phyloP scores from a whole-genome alignment of 352 stramenopile species.

The Globisporangium paddicum region DNA sequence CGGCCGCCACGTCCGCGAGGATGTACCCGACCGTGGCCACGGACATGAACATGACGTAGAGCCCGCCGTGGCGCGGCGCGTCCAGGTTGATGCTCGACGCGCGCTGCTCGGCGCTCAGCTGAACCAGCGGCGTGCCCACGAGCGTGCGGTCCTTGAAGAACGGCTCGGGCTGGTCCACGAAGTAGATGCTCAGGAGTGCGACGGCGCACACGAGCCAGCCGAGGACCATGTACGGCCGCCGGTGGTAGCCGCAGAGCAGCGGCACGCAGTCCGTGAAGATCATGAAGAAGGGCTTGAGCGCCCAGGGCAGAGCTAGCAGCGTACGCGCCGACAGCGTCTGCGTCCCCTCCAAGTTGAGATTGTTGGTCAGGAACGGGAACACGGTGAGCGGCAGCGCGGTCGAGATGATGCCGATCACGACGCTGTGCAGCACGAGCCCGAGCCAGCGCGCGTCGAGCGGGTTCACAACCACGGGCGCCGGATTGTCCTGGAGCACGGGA shows the following conservation, averaged over 20 bases:
- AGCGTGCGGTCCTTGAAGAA: constrained; percentile 38
- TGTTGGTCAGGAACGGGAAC: constrained; percentile 61
- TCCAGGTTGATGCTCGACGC: constrained; percentile 31
- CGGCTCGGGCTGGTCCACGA: constrained; percentile 32
- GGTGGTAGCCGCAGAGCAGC: constrained; percentile 15
- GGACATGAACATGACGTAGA: constrained; percentile 63
- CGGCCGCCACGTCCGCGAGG: constrained; percentile 68
- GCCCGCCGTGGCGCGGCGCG: constrained; percentile 30
- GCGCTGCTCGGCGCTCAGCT: constrained; percentile 23
- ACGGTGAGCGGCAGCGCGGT: constrained; percentile 43
- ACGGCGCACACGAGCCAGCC: constrained; percentile 35
- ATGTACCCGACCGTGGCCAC: constrained; percentile 72
- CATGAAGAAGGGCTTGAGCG: constrained; percentile 41
- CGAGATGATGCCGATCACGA: constrained; percentile 47
- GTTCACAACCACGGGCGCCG: constrained; percentile 6
- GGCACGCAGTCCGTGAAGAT: constrained; percentile 34
- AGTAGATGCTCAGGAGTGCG: constrained; percentile 29
- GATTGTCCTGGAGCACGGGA: constrained; percentile 5
- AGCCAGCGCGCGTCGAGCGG: constrained; percentile 35
- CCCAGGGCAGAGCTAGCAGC: constrained; percentile 46
- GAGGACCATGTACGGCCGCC: constrained; percentile 30
- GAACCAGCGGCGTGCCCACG: constrained; percentile 17
- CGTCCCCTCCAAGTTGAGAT: constrained; percentile 69
- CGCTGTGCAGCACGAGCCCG: constrained; percentile 47
- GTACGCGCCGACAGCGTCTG: constrained; percentile 47